phyloP scores from a whole-genome alignment of 495 filamentous ascomycete genomes.

The Penicillium samsonianum region DNA sequence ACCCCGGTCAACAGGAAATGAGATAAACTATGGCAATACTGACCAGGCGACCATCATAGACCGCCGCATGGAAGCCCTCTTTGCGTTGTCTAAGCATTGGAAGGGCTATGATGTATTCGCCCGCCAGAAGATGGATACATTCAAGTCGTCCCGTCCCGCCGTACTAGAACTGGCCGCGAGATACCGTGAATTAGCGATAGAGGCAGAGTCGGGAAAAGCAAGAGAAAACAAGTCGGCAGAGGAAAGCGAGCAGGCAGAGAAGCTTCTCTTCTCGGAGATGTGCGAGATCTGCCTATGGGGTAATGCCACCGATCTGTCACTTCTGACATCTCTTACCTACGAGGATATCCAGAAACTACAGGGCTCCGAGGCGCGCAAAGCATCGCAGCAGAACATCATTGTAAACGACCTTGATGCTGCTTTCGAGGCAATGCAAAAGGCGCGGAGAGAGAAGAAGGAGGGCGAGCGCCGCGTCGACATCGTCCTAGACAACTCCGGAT shows the following conservation, averaged over 20 bases:
- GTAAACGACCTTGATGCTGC: slow-evolving; percentile 77
- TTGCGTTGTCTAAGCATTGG: slow-evolving; percentile 80
- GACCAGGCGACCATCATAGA: slow-evolving; percentile 27
- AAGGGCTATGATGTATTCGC: slow-evolving; percentile 90
- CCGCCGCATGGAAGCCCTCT: slow-evolving; percentile 74
- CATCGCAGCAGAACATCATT: slow-evolving; percentile 83
- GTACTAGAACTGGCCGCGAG: slow-evolving; percentile 82
- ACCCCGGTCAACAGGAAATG: not conserved
- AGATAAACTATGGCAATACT: slow-evolving; percentile 10
- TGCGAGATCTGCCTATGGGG: slow-evolving; percentile 98
- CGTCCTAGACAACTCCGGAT: slow-evolving; percentile 93
- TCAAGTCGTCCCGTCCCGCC: slow-evolving; percentile 87
- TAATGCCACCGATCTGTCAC: slow-evolving; percentile 92
- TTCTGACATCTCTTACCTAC: slow-evolving; percentile 86
- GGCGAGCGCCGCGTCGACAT: slow-evolving; percentile 78
- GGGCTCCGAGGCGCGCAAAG: slow-evolving; percentile 79
- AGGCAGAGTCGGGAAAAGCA: slow-evolving; percentile 48
- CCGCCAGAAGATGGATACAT: slow-evolving; percentile 88
- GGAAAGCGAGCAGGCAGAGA: slow-evolving; percentile 67
- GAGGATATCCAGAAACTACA: slow-evolving; percentile 97
- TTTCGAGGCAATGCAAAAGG: slow-evolving; percentile 67
- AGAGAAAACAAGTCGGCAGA: slow-evolving; percentile 40
- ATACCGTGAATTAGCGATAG: slow-evolving; percentile 65
- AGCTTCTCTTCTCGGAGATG: slow-evolving; percentile 85
- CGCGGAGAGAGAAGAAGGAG: slow-evolving; percentile 53